Evolutionary conservation across 2,329 filamentous ascomycete species (phyloP), one percentile per base, ranked within the genome.

Genomic region (Amesomyces nigricolor): DNA sequence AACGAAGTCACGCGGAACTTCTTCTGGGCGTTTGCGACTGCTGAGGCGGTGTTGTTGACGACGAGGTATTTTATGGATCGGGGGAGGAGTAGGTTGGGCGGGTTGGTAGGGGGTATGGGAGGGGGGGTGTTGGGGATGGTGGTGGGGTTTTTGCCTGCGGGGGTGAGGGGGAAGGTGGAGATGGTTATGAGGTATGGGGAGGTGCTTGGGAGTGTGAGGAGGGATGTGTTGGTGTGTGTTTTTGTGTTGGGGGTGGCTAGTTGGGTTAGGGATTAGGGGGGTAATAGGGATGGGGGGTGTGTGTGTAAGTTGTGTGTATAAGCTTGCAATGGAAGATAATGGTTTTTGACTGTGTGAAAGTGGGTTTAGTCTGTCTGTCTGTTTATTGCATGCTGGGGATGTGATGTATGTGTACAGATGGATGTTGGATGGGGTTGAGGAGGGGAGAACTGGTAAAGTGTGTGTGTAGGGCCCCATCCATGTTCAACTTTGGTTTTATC

Each of bases 1-100:
- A 13, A 16, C 51, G 69, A 69, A 50, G 66, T 67, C 54, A 66
- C 70, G 35, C 67, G 75, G 40, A 74, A 57, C 74, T 86, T 91
- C 71, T 91, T 92, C 70, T 89, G 85, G 75, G 78, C 88, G n/a
- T 94, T 92, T 67, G 85, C 87, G 5, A 89, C 88, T 0, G 85
- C 82, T 32, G 88, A 94, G 72, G 78, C 89, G 10, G 68, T 89
- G 51, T 74, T 92, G 60, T 81, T 92, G 61, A 86, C 83, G 1
- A 84, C 81, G 30, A 77, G 88, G 22, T 88, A 86, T 67, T 83
- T 90, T 62, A 66, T 89, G 50, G 87, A 90, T 63, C 82, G 81
- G 62, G 79, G 79, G 22, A 69, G 73, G 16, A 53, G 53, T 30
- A 39, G 42, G 35, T 2, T 43, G 35, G 45, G n/a, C n/a, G 17